These are phyloP conservation scores for Plantago major DNA, from an alignment of 257 asterid species.

Conservation along the genomic window DNA sequence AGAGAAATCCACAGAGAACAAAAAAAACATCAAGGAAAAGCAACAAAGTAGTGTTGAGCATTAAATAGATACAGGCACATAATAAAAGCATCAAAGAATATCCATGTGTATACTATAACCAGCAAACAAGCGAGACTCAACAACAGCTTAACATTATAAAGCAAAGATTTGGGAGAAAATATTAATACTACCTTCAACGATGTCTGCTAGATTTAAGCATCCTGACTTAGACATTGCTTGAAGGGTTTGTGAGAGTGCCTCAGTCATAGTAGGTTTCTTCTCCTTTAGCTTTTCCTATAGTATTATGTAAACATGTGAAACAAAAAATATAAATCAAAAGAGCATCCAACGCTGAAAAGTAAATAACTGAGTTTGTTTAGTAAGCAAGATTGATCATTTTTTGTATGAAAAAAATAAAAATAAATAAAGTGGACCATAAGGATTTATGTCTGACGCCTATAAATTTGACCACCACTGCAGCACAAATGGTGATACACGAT, in stretches of 20 bases:
- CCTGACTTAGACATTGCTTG: constrained; percentile 97
- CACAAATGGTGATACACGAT: too few species aligned
- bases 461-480: too few species aligned
- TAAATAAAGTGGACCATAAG: too few species aligned
- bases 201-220: constrained; percentile 76
- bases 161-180: constrained; percentile 8
- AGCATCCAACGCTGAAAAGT: too few species aligned
- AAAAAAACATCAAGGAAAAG: background rate
- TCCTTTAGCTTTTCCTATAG: constrained; percentile 92
- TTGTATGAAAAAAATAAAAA: too few species aligned
- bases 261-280: constrained; percentile 81
- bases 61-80: constrained; percentile 11
- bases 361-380: too few species aligned
- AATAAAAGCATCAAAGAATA: constrained; percentile 6
- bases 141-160: constrained; percentile 6
- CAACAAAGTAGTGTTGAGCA: background rate
- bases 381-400: too few species aligned
- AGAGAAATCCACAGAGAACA: background rate
- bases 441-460: too few species aligned
- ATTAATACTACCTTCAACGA: constrained; percentile 74
- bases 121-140: constrained; percentile 2
- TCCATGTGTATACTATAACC: constrained; percentile 1
- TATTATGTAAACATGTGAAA: too few species aligned
- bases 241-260: constrained; percentile 82
- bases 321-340: constrained; percentile 8